Conservation (phyloP, 2,329 filamentous ascomycete genomes). For the Coniella lustricola region DNA sequence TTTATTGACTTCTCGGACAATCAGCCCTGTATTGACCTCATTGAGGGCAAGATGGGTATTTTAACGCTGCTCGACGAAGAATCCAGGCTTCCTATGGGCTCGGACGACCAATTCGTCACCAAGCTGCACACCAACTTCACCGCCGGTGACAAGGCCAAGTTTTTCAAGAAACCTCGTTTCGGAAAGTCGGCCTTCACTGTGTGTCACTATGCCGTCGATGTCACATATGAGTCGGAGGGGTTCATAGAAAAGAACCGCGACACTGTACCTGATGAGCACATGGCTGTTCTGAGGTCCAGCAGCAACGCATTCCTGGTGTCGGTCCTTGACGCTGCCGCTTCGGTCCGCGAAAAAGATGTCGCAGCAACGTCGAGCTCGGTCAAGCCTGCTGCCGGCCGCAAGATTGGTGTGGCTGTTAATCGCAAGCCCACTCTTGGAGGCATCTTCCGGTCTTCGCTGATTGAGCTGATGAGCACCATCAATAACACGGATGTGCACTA, state of each 20-base stretch:
- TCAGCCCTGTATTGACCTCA: slow-evolving; percentile 96
- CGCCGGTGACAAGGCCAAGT: slow-evolving; percentile 74
- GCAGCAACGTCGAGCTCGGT: slow-evolving; percentile 63
- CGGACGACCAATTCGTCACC: slow-evolving; percentile 91
- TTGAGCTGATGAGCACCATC: slow-evolving; percentile 96
- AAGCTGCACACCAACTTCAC: slow-evolving; percentile 94
- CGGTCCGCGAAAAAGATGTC: slow-evolving; percentile 83
- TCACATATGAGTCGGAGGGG: slow-evolving; percentile 97
- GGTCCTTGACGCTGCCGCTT: slow-evolving; percentile 77
- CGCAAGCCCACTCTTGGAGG: slow-evolving; percentile 95
- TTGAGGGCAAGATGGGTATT: slow-evolving; percentile 93
- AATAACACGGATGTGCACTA: slow-evolving; percentile 98
- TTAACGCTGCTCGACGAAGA: slow-evolving; percentile 91
- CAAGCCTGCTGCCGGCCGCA: slow-evolving; percentile 72
- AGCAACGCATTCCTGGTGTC: slow-evolving; percentile 78
- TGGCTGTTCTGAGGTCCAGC: slow-evolving; percentile 82
- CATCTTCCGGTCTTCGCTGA: slow-evolving; percentile 97
- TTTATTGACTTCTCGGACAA: slow-evolving; percentile 99
- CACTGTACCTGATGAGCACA: slow-evolving; percentile 95
- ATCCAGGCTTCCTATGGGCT: slow-evolving; percentile 92
- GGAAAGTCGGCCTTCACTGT: slow-evolving; percentile 97
- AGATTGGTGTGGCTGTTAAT: slow-evolving; percentile 86
- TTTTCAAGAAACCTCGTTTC: slow-evolving; percentile 98
- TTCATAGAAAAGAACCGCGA: slow-evolving; percentile 99
- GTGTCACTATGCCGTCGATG: slow-evolving; percentile 95